Conservation (phyloP, 495 filamentous ascomycete species). For the Letharia lupina region DNA sequence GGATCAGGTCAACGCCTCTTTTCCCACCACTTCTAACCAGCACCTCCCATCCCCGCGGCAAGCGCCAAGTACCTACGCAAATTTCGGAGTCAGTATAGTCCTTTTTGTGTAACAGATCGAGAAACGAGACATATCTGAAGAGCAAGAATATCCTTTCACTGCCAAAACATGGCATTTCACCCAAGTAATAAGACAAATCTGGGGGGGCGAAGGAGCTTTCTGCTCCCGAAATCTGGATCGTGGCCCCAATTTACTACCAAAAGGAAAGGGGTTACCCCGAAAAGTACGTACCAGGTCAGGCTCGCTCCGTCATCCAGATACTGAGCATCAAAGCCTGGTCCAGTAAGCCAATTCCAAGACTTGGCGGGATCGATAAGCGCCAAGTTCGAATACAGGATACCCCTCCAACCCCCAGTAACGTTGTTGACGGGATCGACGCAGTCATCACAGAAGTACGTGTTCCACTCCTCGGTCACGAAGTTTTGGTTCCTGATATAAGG, state of each 20-base stretch:
- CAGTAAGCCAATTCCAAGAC: constrained; percentile 66
- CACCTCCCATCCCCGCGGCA: constrained; percentile 42
- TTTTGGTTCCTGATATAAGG: constrained; percentile 52
- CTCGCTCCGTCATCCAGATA: constrained; percentile 84
- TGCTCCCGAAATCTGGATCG: no score
- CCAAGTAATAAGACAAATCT: no score
- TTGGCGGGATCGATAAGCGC: constrained; percentile 64
- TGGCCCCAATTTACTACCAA: no score
- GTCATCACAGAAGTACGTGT: constrained; percentile 53
- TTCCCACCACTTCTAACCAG: background rate
- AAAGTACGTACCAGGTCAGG: constrained; percentile 58
- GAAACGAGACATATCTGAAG: no score
- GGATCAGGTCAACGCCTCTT: background rate
- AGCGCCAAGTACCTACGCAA: constrained; percentile 51
- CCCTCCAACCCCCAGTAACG: constrained; percentile 71
- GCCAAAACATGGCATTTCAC: no score
- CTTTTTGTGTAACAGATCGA: no score
- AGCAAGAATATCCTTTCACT: no score
- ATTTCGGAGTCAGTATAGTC: no score
- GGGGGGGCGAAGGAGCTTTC: no score
- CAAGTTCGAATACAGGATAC: constrained; percentile 75
- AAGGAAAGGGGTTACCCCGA: no score
- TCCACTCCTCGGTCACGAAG: constrained; percentile 84
- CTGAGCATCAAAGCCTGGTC: constrained; percentile 51
- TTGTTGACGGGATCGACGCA: constrained; percentile 43